A percentile compares a stretch with the other conserved stretches of the same genome.
Conservation (phyloP, 371 early-diverging fungal species). For the Mortierella sp. region DNA sequence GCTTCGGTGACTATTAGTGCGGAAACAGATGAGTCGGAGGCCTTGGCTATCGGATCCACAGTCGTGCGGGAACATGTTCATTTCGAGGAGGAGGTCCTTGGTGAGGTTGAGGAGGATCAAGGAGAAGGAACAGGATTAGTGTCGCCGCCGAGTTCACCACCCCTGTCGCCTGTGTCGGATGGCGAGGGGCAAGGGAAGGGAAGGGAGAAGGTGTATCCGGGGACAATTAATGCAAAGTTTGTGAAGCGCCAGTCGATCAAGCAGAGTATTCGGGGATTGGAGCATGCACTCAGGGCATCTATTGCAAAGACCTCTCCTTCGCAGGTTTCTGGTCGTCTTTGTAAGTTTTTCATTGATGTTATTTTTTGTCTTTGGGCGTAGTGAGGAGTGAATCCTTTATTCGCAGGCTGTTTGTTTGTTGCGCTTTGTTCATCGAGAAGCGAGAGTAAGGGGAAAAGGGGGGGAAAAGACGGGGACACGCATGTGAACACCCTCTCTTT, state of each 20-base stretch:
- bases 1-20: not conserved
- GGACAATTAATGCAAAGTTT: conserved; percentile 47
- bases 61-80: not conserved
- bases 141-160: conserved; percentile 1
- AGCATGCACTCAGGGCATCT: conserved; percentile 41
- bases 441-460: not conserved
- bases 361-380: not conserved
- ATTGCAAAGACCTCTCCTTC: conserved; percentile 37
- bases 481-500: not conserved
- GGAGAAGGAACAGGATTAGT: not conserved
- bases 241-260: conserved; percentile 36
- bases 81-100: not conserved
- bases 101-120: not conserved
- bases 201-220: conserved; percentile 22
- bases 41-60: not conserved
- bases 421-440: not conserved
- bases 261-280: conserved; percentile 36
- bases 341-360: conserved; percentile 19
- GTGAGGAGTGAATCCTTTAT: not conserved
- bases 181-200: not conserved
- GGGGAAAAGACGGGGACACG: no score
- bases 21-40: not conserved
- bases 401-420: not conserved
- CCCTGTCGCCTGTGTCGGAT: not conserved
- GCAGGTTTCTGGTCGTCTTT: conserved; percentile 31